Conservation (phyloP, 225 moss, liverwort and hornwort species). For the Takakia lepidozioides region DNA sequence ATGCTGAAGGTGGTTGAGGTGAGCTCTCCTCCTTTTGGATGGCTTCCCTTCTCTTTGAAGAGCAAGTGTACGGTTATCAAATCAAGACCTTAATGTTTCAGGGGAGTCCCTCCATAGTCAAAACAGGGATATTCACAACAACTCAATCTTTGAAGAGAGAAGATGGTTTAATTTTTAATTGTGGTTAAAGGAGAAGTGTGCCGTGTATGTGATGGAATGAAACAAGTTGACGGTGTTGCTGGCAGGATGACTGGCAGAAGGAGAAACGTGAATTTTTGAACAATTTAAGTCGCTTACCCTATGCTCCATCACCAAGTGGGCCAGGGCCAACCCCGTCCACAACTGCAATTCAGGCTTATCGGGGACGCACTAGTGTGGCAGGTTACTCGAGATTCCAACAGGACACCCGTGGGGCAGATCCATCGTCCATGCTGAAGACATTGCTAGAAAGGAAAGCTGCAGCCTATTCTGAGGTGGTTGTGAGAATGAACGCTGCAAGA, state of each 20-base stretch:
- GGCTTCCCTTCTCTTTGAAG: background rate
- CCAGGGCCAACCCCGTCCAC: constrained; percentile 38
- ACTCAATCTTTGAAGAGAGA: no score
- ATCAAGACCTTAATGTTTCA: no score
- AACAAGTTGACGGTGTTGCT: no score
- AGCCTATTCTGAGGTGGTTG: constrained; percentile 66
- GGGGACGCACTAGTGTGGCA: constrained; percentile 36
- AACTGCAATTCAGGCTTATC: constrained; percentile 44
- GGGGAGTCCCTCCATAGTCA: no score
- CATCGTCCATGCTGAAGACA: constrained; percentile 37
- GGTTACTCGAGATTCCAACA: constrained; percentile 27
- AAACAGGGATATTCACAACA: no score
- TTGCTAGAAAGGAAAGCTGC: constrained; percentile 61
- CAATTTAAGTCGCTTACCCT: constrained; percentile 81
- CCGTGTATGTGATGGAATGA: no score
- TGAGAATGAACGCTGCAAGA: constrained; percentile 73
- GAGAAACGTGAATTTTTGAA: constrained; percentile 94
- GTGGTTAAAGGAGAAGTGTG: no score
- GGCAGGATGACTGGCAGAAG: constrained; percentile 91
- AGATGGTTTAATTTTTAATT: no score
- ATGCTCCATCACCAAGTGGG: constrained; percentile 37
- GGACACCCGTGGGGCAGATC: constrained; percentile 39
- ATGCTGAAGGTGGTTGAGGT: constrained; percentile 91
- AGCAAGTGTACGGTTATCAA: background rate
- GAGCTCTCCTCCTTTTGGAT: background rate